These are phyloP conservation scores for Lactifluus echinatus DNA, from an alignment of 768 basidiomycete species.

Conservation along the genomic window DNA sequence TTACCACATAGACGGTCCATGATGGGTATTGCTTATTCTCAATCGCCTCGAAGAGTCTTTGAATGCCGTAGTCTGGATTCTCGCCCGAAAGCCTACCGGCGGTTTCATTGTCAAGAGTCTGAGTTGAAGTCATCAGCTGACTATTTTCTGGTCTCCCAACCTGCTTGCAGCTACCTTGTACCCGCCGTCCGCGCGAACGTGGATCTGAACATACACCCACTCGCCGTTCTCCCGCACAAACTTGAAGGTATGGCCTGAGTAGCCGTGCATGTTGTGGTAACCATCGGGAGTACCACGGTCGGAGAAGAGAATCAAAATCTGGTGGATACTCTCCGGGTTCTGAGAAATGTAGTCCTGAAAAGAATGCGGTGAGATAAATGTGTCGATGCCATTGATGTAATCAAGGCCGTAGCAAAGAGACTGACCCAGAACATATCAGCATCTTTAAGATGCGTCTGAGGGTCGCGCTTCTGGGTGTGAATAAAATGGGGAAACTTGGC, in stretches of 20 bases:
- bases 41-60: constrained; percentile 74
- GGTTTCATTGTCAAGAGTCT: constrained; percentile 64
- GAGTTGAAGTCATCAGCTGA: constrained; percentile 2
- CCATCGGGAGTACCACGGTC: constrained; percentile 91
- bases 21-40: constrained; percentile 71
- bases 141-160: background rate
- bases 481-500: constrained; percentile 92
- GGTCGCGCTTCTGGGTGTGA: constrained; percentile 88
- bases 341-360: constrained; percentile 77
- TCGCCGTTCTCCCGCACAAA: constrained; percentile 79
- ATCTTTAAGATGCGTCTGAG: constrained; percentile 88
- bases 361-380: constrained; percentile 1
- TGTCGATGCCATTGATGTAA: background rate
- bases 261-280: constrained; percentile 84
- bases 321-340: constrained; percentile 85
- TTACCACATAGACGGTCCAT: constrained; percentile 81
- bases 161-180: constrained; percentile 49
- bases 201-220: constrained; percentile 82
- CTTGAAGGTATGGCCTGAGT: constrained; percentile 89
- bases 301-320: constrained; percentile 86
- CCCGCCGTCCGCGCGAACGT: constrained; percentile 68
- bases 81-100: constrained; percentile 59
- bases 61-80: constrained; percentile 80
- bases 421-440: constrained; percentile 76
- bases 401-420: background rate